Evolutionary conservation across 345 rosid species (phyloP).

Genomic region (Eucalyptus virginea): DNA sequence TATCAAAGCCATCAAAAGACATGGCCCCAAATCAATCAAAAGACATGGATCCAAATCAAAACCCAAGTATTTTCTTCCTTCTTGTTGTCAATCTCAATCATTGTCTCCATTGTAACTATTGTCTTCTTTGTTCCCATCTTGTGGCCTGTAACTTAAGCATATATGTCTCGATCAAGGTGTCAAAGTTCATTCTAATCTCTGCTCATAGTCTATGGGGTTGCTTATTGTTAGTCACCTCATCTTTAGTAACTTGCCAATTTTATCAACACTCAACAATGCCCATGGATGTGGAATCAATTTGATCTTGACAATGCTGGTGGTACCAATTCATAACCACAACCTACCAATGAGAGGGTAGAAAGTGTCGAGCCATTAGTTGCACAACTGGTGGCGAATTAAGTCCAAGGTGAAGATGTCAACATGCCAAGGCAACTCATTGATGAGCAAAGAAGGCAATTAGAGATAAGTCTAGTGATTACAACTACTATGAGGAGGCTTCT

Average conservation of each 20-base stretch:
- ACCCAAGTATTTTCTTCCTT: neutral
- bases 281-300: neutral
- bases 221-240: neutral
- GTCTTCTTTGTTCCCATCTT: neutral
- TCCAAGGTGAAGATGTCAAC: neutral
- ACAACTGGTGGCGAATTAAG: neutral
- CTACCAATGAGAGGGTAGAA: neutral
- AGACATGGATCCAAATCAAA: neutral
- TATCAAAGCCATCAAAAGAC: neutral
- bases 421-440: neutral
- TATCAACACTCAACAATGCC: neutral
- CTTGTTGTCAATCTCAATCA: neutral
- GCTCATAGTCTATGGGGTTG: neutral
- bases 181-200: neutral
- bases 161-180: neutral
- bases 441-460: neutral
- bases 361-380: neutral
- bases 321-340: neutral
- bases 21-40: neutral
- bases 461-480: neutral
- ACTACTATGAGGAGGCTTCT: neutral
- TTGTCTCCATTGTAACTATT: neutral
- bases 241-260: neutral
- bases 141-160: neutral
- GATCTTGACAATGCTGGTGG: neutral